Evolutionary conservation across 305 asterid species (phyloP), one percentile per base, ranked within the genome.

Genomic region (Petunia hybrid): DNA sequence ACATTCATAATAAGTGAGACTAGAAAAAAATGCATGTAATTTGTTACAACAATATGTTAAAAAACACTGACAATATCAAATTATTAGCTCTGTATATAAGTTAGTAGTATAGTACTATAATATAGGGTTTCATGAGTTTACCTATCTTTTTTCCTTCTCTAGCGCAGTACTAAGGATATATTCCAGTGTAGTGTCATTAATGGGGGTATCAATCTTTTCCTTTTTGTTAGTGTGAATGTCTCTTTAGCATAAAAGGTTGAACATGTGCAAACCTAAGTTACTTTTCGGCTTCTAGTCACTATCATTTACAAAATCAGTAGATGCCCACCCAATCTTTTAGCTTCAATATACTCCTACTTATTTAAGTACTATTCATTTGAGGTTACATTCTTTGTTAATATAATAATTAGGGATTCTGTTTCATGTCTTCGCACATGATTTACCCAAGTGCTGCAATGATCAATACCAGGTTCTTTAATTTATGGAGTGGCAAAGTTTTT

Each of bases 271-370:
- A 65, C 60, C 40, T 53, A 64, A 22, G 35, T n/a, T 36, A 53
- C 82, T 78, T 78, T 69, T 76, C 62, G 53, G 74, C 62, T 40
- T 31, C 70, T 40, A 62, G 81, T 40, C 36, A 14, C 22, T 77
- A 31, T 78, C 63, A 48, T 53, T n/a, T 36, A 78, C 63, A 65
- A 60, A 65, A 79, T 65, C 76, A 79, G 9, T 35, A 65, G 56
- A 79, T 65, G 66, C 82, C 82, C 62, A 79, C 45, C 74, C 39
- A n/a, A 79, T 63, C 56, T 79, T 79, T 79, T 79, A 8, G 3
- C 62, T 55, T 63, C 38, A 35, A 14, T 10, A 22, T 22, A 22
- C 31, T 22, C 31, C 31, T 22, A 45, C 14, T 38, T 51, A 62
- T 61, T 51, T 22, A 51, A 51, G 1, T 51, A n/a, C n/a, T n/a